phyloP scores from a whole-genome alignment of 208 protist genomes.

The Trypanosomatidae sp. region DNA sequence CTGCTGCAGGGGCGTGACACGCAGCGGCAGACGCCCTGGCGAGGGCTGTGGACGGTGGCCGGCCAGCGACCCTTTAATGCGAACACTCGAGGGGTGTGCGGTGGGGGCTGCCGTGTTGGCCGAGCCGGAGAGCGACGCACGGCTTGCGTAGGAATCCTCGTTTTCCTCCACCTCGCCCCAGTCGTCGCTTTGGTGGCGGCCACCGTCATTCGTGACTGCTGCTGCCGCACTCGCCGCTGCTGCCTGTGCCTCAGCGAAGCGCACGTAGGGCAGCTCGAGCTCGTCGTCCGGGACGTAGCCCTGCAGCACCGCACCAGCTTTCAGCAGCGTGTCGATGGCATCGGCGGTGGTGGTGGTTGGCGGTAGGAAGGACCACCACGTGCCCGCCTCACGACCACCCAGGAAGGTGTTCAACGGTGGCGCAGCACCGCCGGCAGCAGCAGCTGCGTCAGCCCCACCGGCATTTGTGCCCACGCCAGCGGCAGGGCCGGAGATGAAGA shows the following conservation, averaged over 20 bases:
- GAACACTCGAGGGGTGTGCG: no score
- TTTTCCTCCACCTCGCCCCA: not conserved
- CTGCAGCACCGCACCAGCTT: slow-evolving; percentile 40
- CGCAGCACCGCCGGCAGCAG: not conserved
- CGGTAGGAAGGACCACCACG: slow-evolving; percentile 46
- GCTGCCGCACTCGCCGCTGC: not conserved
- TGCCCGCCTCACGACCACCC: slow-evolving; percentile 39
- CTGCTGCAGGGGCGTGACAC: slow-evolving; percentile 69
- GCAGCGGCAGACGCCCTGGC: slow-evolving; percentile 35
- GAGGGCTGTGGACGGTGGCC: not conserved
- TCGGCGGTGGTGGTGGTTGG: slow-evolving; percentile 35
- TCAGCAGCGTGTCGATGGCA: slow-evolving; percentile 45
- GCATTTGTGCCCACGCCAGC: no score
- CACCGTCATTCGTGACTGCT: not conserved
- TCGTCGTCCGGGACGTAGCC: slow-evolving; percentile 53
- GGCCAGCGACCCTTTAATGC: slow-evolving; percentile 3
- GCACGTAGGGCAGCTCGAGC: slow-evolving; percentile 43
- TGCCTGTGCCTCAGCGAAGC: slow-evolving; percentile 35
- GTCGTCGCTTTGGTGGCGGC: not conserved
- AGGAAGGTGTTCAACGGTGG: slow-evolving; percentile 5
- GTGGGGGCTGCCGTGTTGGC: not conserved
- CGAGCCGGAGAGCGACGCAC: not conserved
- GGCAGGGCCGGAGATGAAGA: no score
- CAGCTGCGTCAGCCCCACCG: no score
- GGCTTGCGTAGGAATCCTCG: not conserved